Evolutionary conservation across 148 eudicot species (phyloP), one percentile per base, ranked within the genome.

Genomic region (Polygonum aviculare): DNA sequence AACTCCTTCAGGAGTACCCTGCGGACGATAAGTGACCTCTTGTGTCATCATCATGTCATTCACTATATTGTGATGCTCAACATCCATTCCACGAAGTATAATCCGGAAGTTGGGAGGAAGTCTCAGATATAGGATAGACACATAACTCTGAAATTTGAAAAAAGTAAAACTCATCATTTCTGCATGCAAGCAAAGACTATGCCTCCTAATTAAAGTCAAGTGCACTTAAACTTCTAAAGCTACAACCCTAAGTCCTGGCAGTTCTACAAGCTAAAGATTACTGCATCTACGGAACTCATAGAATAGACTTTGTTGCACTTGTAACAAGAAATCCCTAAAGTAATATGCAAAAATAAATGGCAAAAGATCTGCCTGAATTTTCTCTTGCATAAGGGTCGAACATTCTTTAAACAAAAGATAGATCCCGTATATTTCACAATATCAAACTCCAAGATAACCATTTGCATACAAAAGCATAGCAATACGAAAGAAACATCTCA

Each of bases 121-220:
- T 80, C 94, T 87, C 36, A 87, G 92, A 84, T 95, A 95, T 77
- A 95, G 85, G 86, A 95, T 95, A 39, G 98, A 90, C 51, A 89
- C 92, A 83, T 95, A 95, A 82, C 91, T 89, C 98, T 94, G 95
- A 72, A 77, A 57, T 77, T 78, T 44, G 40, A 38, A 22, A 76
- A 78, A 80, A 41, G 51, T 52, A 77, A 62, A 51, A n/a, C n/a
- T 48, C 21, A 55, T 67, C 72, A 67, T 5, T 67, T 35, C 72
- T 36, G 44, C 5, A 6, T 10, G 38, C 15, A 36, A 67, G 21
- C 35, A 26, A 67, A 67, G 45, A 67, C 45, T 16, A 36, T 33
- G 21, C 21, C 36, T 26, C 31, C 15, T 10, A 26, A 60, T 22
- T 15, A 12, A 26, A 8, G 38, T 60, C 6, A 26, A 8, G 38